Evolutionary conservation across 306 rosid species (phyloP), one percentile per base, ranked within the genome.

Genomic region (Rosa lucieae): DNA sequence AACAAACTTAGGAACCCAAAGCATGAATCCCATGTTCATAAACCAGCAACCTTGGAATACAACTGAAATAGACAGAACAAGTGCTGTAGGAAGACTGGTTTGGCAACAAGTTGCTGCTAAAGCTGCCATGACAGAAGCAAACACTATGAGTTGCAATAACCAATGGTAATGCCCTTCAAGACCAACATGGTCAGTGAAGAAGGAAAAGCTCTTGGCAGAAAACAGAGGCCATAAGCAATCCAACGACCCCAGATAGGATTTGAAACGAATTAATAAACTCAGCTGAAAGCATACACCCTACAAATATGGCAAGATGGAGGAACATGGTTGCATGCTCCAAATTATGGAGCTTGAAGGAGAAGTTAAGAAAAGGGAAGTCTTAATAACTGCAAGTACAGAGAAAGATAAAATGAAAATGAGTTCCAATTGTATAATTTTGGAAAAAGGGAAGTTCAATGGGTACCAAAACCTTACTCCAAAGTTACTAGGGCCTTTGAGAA

Each of bases 81-180:
- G 88, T 18, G 93, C 90, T 7, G 91, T 89, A 1, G 90, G 90
- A 80, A 94, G 88, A 90, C 85, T 87, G 75, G 78, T 87, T 1
- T 87, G 97, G 76, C 78, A 92, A 82, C 77, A 72, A 44, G 93
- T 86, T 82, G 90, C 90, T 70, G 88, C 82, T 52, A 92, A 40
- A 32, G 91, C 81, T 17, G 93, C 78, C 10, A 87, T 59, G 39
- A 89, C 79, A 49, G 97, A 89, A 59, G 85, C 86, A 52, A 86
- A 81, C 78, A 92, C 99, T 80, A 92, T 86, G 79, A 91, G 84
- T 85, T 91, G 99, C 77, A 92, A 70, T 72, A 91, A 80, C 97
- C 90, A 87, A 76, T 94, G 99, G 87, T 85, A 94, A 82, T 94
- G 97, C 76, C 99, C 97, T 89, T 94, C 99, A 21, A 92, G 88